Conservation (phyloP, 257 asterid species). For the Solanum paucissectum region DNA sequence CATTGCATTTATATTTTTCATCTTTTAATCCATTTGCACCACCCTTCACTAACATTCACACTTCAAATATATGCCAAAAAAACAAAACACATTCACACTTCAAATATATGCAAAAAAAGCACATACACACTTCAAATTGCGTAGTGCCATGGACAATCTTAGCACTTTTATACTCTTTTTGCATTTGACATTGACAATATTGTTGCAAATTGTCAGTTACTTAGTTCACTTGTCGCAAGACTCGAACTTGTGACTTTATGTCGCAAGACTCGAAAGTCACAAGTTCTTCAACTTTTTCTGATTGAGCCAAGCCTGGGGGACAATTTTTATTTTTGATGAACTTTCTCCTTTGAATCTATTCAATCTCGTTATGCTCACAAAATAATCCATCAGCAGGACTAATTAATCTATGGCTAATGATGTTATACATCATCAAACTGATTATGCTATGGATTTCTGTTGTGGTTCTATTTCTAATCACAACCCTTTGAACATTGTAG, state of each 20-base stretch:
- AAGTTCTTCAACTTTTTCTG: not conserved
- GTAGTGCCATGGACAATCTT: not conserved
- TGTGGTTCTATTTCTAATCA: not conserved
- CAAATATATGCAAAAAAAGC: not conserved
- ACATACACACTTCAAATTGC: not conserved
- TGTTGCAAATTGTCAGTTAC: not conserved
- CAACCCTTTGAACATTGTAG: slow-evolving; percentile 2
- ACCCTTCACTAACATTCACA: not conserved
- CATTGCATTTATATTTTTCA: not conserved
- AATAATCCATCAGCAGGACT: not conserved
- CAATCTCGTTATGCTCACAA: not conserved
- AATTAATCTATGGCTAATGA: not conserved
- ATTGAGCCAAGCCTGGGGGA: not conserved
- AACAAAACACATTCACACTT: not conserved
- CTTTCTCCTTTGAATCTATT: not conserved
- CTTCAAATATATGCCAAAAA: not conserved
- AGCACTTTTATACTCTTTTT: not conserved
- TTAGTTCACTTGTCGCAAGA: not conserved
- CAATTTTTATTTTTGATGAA: not conserved
- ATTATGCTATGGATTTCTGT: not conserved
- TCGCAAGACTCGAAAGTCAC: not conserved
- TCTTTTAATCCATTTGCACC: not conserved
- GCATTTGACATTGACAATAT: not conserved
- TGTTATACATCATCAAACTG: not conserved
- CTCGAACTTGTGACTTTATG: not conserved